A percentile compares a stretch with the other conserved stretches of the same genome.
These are phyloP conservation scores for Breynia disticha DNA, from an alignment of 441 rosid species.

Conservation along the genomic window DNA sequence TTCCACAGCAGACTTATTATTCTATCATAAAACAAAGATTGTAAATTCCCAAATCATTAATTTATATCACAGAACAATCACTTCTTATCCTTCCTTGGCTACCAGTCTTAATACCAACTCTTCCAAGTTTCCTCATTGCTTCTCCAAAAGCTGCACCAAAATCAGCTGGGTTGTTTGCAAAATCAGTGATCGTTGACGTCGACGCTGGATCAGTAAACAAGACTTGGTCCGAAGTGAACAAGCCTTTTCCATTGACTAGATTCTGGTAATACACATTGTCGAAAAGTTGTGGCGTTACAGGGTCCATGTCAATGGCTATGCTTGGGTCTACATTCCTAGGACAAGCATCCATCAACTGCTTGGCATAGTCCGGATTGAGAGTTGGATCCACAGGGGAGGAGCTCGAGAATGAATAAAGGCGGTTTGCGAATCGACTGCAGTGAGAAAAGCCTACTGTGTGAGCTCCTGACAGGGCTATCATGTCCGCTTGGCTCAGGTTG, in stretches of 20 bases:
- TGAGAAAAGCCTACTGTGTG: constrained; percentile 87
- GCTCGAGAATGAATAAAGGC: constrained; percentile 52
- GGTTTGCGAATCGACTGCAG: constrained; percentile 52
- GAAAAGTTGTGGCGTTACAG: constrained; percentile 32
- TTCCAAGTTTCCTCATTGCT: constrained; percentile 72
- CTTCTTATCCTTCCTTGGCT: constrained; percentile 48
- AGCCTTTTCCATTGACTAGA: constrained; percentile 57
- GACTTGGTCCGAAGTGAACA: constrained; percentile 60
- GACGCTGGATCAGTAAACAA: constrained; percentile 47
- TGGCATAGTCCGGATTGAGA: constrained; percentile 39
- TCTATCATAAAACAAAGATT: neutral
- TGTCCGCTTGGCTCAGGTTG: constrained; percentile 50
- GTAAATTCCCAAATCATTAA: constrained; percentile 3
- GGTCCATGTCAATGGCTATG: constrained; percentile 47
- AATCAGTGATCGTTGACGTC: constrained; percentile 37
- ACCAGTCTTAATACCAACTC: constrained; percentile 52
- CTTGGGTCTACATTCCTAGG: constrained; percentile 39
- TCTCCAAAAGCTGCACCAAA: constrained; percentile 49
- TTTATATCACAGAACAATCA: constrained; percentile 54
- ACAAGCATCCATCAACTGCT: constrained; percentile 44
- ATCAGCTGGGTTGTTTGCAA: constrained; percentile 40
- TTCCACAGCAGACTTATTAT: neutral
- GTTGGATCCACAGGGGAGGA: constrained; percentile 55
- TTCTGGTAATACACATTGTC: constrained; percentile 67
- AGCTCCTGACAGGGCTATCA: constrained; percentile 88